These are phyloP conservation scores for Esteya vermicola DNA, from an alignment of 2,329 filamentous ascomycete genomes.

Conservation along the genomic window DNA sequence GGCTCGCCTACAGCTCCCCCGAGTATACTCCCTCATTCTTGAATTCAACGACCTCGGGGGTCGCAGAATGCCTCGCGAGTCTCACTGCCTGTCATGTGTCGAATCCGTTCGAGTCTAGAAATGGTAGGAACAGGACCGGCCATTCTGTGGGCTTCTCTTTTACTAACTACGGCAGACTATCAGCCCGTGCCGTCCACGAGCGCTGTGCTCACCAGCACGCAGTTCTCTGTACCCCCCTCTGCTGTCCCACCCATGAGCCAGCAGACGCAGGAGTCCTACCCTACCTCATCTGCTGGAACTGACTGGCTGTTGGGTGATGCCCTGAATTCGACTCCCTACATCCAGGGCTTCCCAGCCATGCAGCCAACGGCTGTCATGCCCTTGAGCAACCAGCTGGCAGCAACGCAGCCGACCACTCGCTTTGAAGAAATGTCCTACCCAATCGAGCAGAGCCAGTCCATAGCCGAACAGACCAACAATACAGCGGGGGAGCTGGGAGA, in stretches of 20 bases:
- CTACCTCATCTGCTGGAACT: slow-evolving; percentile 13
- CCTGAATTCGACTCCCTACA: slow-evolving; percentile 14
- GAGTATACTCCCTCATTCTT: neutral
- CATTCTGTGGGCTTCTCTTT: too few relatives aligned
- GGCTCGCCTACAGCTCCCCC: neutral
- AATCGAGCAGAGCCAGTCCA: neutral
- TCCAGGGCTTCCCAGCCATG: slow-evolving; percentile 21
- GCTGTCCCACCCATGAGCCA: neutral
- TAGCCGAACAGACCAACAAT: neutral
- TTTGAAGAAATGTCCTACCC: slow-evolving; percentile 28
- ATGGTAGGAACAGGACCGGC: slow-evolving; percentile 17
- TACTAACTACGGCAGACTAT: neutral
- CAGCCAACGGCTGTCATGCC: slow-evolving; percentile 16
- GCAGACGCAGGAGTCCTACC: slow-evolving; percentile 11
- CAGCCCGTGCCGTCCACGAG: neutral
- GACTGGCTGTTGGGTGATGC: slow-evolving; percentile 17
- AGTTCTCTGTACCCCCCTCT: neutral
- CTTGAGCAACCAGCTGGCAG: slow-evolving; percentile 1
- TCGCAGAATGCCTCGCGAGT: slow-evolving; percentile 19
- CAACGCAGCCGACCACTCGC: slow-evolving; percentile 15
- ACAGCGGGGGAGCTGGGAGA: too few relatives aligned
- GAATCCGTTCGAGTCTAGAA: slow-evolving; percentile 17
- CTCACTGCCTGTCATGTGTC: slow-evolving; percentile 20
- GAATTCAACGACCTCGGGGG: slow-evolving; percentile 15
- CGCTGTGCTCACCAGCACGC: neutral